Evolutionary conservation across 495 filamentous ascomycete genomes (phyloP), one percentile per base, ranked within the genome.

Genomic region (Tuber umbilicatum): DNA sequence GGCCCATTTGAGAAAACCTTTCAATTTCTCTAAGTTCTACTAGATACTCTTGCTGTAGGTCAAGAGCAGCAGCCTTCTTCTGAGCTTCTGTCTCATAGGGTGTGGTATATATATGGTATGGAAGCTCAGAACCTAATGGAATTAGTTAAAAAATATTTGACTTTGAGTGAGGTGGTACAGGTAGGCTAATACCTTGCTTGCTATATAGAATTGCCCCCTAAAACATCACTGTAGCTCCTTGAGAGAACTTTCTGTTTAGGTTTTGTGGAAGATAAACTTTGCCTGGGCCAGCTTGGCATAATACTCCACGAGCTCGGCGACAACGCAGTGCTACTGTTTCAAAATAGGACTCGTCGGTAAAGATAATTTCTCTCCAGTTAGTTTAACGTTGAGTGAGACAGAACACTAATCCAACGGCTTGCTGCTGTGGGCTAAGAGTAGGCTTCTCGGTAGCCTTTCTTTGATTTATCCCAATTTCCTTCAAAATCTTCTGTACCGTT

Each of bases 221-320:
- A 50, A 76, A 74, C 40, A 76, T 76, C 0, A 74, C 72, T 39
- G 67, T 70, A 40, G 72, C 50, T 5, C 39, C 72, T 5, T 17
- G 39, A 9, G 12, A 0, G 0, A 76, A 74, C 19, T 74, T 76
- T 17, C 50, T 0, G 2, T 70, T 42, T 0, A 76, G 10, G 10
- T 74, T 71, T 2, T 38, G 3, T 2, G 68, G 12, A 0, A 71
- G 9, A 14, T 69, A 35, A 17, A 14, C 41, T 31, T 76, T n/a
- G n/a, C n/a, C n/a, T n/a, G n/a, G n/a, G 14, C 68, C 75, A 19
- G 19, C 3, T 0, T n/a, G 21, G 2, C 35, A 4, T 27, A 74
- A 5, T 4, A 71, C 72, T 0, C 68, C 55, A 23, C 23, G 21
- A 5, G 50, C 35, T 5, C 9, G 21, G 27, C 55, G 6, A 4